phyloP scores from a whole-genome alignment of 2,329 filamentous ascomycete genomes.

The Catunica adiposa region DNA sequence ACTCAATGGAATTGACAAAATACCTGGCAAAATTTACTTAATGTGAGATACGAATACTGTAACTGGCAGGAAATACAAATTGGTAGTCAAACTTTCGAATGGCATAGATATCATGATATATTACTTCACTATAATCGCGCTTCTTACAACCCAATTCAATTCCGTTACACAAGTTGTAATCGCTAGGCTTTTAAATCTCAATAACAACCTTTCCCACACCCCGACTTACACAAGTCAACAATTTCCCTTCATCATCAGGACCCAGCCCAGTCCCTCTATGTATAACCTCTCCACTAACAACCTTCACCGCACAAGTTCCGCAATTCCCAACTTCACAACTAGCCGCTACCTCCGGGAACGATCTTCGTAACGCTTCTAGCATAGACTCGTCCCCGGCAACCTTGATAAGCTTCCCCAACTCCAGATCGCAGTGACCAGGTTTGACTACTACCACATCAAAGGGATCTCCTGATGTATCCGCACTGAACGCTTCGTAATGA shows the following conservation, averaged over 20 bases:
- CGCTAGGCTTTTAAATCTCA: slow-evolving; percentile 28
- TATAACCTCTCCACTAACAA: slow-evolving; percentile 29
- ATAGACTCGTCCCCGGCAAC: slow-evolving; percentile 33
- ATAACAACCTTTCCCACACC: slow-evolving; percentile 33
- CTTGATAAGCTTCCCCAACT: slow-evolving; percentile 23
- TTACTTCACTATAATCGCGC: not conserved
- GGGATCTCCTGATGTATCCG: slow-evolving; percentile 36
- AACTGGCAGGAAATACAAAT: too few relatives aligned
- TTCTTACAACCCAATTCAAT: not conserved
- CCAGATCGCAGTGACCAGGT: slow-evolving; percentile 7
- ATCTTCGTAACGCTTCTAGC: slow-evolving; percentile 29
- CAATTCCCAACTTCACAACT: slow-evolving; percentile 40
- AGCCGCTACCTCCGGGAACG: slow-evolving; percentile 29
- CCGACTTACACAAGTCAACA: slow-evolving; percentile 37
- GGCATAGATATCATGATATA: too few relatives aligned
- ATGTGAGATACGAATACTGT: too few relatives aligned
- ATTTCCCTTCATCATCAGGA: slow-evolving; percentile 27
- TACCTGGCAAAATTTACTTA: too few relatives aligned
- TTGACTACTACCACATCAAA: slow-evolving; percentile 40
- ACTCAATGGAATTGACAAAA: too few relatives aligned
- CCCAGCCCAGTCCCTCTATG: slow-evolving; percentile 34
- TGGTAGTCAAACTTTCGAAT: too few relatives aligned
- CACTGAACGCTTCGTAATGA: slow-evolving; percentile 44
- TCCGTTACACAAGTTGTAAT: not conserved
- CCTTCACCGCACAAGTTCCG: slow-evolving; percentile 31